Evolutionary conservation across 2,329 filamentous ascomycete species (phyloP), one percentile per base, ranked within the genome.

Genomic region (Penicillium sp.): DNA sequence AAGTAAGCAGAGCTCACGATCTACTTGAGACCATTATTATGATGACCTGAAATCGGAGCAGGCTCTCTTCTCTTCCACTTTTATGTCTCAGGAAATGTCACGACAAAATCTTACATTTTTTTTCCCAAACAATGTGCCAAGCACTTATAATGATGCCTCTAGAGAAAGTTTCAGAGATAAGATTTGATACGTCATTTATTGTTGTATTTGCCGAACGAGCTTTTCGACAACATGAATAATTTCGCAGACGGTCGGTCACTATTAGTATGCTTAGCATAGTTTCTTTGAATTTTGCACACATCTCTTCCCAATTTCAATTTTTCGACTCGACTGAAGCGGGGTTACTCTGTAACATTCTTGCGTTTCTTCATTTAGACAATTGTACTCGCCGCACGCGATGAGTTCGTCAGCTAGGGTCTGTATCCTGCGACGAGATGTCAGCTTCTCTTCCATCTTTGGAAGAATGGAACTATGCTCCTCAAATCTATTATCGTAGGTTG

Each of bases 371-470:
- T 31, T 26, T 15, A 29, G 15, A 6, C 18, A 31, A 6, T 44
- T 26, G 16, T n/a, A 9, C n/a, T 51, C 42, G 18, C 34, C 21
- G 15, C 48, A 51, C 15, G 36, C 21, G 13, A 16, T 23, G 4
- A 51, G 36, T 42, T 42, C 42, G 13, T 46, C 34, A 9, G 36
- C 48, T 18, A 51, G 18, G 15, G 42, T 46, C 12, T n/a, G 42
- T 21, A 16, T 49, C 16, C 13, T 34, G 13, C 12, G 29, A 26
- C 31, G 9, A 38, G 38, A 7, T 13, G 24, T 33, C 24, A 34
- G 23, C 10, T 36, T 15, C 10, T 8, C 21, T 15, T 43, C 4
- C 8, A 29, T 2, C 6, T 21, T 13, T 28, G 13, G 3, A 29
- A 16, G 6, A 23, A 36, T 13, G 33, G 21, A 26, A 43, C 36